Base-by-base conservation (phyloP, 441 rosid genomes). In the Eruca vesicaria region DNA sequence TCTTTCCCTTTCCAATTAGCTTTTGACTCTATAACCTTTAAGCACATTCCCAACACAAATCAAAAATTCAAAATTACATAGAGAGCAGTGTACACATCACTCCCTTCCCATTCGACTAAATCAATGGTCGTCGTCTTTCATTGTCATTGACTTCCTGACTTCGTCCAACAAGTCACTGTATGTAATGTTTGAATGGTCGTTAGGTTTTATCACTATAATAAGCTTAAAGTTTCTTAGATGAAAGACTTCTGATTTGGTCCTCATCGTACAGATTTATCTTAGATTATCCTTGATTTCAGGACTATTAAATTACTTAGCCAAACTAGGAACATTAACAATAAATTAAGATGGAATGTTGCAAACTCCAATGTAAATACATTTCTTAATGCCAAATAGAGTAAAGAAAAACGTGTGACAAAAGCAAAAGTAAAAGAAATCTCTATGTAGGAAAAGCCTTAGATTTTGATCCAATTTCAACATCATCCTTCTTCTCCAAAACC, bases 21-120 rank as follows among this genome's bases (percentile, higher is more conserved):
- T 80, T 81, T 83, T 0, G 86, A 76, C 32, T 89, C 96, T 20
- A 94, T 90, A 74, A 94, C 91, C 78, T 83, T 90, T 38, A 12
- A 14, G 50, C 50, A 43, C 50, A 43, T n/a, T 43, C 50, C 50
- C 50, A 43, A 43, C 8, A 43, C 50, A 43, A 43, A 43, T 43
- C 50, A 43, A n/a, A 6, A 43, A 43, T 14, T 43, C 50, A 43
- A n/a, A 6, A 18, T 5, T 43, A n/a, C 50, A 43, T 6, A 43
- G 50, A 43, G 50, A n/a, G 3, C 50, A 41, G 48, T 41, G 16
- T 41, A 41, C 45, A 38, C 45, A 38, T 11, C 45, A 38, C 45
- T 38, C 15, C 45, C 15, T 35, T 38, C 48, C 48, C 48, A 41
- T 41, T 41, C 15, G 35, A 32, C n/a, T 36, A 36, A 36, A 36